Evolutionary conservation across 169 alveolate species (phyloP).

Genomic region (Plasmodium gallinaceum): DNA sequence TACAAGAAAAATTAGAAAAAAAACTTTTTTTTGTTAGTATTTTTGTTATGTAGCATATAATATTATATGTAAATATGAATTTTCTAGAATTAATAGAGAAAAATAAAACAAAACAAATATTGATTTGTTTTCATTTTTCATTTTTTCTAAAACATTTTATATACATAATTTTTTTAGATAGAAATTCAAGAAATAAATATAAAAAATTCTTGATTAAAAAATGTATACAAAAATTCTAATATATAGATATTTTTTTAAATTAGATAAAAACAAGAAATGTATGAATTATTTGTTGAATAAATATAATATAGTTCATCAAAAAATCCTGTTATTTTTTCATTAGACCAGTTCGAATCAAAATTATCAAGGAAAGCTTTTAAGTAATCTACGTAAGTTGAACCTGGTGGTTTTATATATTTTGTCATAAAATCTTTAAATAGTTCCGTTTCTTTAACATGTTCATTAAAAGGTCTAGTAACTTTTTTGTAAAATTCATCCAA

Average conservation of each 20-base stretch:
- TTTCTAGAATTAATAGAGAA: too few species aligned
- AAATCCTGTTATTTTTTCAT: constrained; percentile 1
- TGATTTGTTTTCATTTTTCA: too few species aligned
- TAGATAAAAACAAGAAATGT: constrained; percentile 7
- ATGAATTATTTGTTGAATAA: constrained; percentile 2
- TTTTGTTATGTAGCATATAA: not conserved
- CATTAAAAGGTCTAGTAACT: constrained; percentile 20
- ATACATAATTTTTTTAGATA: too few species aligned
- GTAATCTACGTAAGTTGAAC: not conserved
- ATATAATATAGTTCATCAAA: constrained; percentile 10
- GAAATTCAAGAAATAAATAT: not conserved
- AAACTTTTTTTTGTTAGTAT: too few species aligned
- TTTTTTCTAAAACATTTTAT: too few species aligned
- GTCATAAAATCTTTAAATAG: not conserved
- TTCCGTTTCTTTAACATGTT: constrained; percentile 22
- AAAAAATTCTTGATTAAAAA: not conserved
- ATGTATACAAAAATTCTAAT: not conserved
- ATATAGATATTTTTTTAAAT: not conserved
- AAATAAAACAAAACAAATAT: too few species aligned
- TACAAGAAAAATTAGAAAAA: too few species aligned
- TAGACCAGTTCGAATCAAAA: not conserved
- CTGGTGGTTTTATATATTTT: not conserved
- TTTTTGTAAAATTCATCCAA: constrained; percentile 34
- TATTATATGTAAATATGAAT: not conserved
- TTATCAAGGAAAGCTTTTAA: constrained; percentile 24